Evolutionary conservation across 2,329 filamentous ascomycete species (phyloP).

Genomic region (Botrytis pseudocinerea): DNA sequence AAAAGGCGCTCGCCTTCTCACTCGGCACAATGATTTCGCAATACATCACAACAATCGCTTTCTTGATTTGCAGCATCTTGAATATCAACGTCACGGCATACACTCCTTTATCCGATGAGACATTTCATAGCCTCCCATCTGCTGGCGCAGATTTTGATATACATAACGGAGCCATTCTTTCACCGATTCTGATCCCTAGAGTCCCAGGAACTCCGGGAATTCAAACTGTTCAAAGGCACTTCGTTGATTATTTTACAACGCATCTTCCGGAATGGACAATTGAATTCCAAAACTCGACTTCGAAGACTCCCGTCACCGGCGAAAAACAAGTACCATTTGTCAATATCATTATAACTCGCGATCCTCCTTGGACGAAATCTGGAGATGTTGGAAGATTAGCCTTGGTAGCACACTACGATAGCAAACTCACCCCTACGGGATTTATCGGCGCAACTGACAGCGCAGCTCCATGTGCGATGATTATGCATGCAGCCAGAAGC

Average conservation of each 20-base stretch:
- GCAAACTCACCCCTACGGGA: conserved; percentile 73
- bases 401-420: conserved; percentile 93
- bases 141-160: conserved; percentile 78
- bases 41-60: conserved; percentile 27
- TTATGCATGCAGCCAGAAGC: conserved; percentile 80
- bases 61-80: conserved; percentile 29
- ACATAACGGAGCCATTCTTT: conserved; percentile 69
- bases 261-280: conserved; percentile 78
- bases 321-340: conserved; percentile 74
- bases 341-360: conserved; percentile 83
- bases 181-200: conserved; percentile 83
- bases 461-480: conserved; percentile 89
- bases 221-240: conserved; percentile 71
- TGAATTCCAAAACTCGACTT: conserved; percentile 86
- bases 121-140: conserved; percentile 70
- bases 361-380: conserved; percentile 75
- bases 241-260: conserved; percentile 75
- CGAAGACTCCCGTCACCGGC: conserved; percentile 74
- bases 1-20: conserved; percentile 31
- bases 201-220: conserved; percentile 85
- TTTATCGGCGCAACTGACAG: conserved; percentile 95
- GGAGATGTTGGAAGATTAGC: conserved; percentile 82
- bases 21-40: conserved; percentile 29
- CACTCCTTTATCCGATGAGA: conserved; percentile 67
- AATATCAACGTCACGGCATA: conserved; percentile 32